Evolutionary conservation across 2,329 filamentous ascomycete species (phyloP).

Genomic region (Exophiala sp.): DNA sequence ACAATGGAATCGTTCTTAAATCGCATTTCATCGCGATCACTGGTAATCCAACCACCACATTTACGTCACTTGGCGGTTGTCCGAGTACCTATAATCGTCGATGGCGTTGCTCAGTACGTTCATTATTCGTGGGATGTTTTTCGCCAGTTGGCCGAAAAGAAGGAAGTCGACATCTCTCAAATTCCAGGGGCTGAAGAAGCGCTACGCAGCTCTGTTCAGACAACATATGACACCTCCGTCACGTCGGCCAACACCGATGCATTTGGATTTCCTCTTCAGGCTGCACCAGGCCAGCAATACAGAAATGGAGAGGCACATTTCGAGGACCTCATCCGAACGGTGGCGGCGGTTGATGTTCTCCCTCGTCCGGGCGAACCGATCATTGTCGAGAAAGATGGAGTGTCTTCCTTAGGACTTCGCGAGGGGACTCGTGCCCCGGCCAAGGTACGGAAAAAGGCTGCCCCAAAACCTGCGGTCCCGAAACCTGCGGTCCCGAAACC

Average conservation of each 20-base stretch:
- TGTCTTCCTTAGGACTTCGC: constrained; percentile 14
- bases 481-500: not conserved
- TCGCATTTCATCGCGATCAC: constrained; percentile 52
- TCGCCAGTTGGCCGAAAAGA: constrained; percentile 46
- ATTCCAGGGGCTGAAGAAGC: constrained; percentile 19
- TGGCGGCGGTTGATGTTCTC: constrained; percentile 34
- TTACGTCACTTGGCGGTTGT: constrained; percentile 53
- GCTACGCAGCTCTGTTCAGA: not conserved
- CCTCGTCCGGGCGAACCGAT: constrained; percentile 35
- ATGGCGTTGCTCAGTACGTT: constrained; percentile 47
- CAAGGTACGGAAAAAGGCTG: not conserved
- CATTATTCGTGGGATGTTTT: constrained; percentile 53
- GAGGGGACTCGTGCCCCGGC: not conserved
- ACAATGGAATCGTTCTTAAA: constrained; percentile 50
- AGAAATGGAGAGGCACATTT: constrained; percentile 41
- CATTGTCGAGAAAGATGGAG: constrained; percentile 34
- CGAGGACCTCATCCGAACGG: constrained; percentile 35
- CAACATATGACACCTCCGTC: not conserved
- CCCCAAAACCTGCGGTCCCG: not conserved
- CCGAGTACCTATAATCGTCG: constrained; percentile 47
- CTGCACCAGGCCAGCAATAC: constrained; percentile 34
- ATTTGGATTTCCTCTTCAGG: constrained; percentile 44
- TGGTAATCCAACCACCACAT: constrained; percentile 53
- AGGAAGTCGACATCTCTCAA: constrained; percentile 30
- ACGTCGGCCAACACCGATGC: constrained; percentile 33